Evolutionary conservation across 1,284 basidiomycete species (phyloP), one percentile per base, ranked within the genome.

Genomic region (Athelia sp.): DNA sequence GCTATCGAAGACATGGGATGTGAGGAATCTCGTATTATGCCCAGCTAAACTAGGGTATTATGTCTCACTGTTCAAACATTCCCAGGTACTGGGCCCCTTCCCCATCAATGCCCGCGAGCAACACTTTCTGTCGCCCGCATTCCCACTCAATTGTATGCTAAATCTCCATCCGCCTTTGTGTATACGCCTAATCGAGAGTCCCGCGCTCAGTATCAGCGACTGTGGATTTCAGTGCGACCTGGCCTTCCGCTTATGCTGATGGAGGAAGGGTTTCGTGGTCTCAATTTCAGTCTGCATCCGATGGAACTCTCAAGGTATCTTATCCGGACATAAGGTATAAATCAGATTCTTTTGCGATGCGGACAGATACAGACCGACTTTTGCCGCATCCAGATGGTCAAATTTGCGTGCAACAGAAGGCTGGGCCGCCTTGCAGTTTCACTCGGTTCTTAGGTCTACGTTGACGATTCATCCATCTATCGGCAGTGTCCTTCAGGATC

Each of bases 101-200:
- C 88, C 88, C 2, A 80, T 88, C 24, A 84, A 88, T 54, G 87
- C 89, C 9, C 74, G 89, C 58, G 89, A 91, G 57, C 88, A 90
- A 50, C 82, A 90, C 51, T 82, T 81, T 56, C 65, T 91, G 13
- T 86, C 84, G 1, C 88, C 88, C 1, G 75, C 82, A 1, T 90
- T 80, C 58, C 89, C 87, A 17, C 58, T 90, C 14, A 71, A 86
- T 53, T 61, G 87, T 84, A 62, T 9, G 40, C 40, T 35, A 45
- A 35, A 50, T 48, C 36, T 21, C 23, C 21, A 26, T 35, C 44
- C 8, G 40, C 45, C 14, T n/a, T 47, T 38, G 34, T 17, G 18
- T 32, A 47, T 50, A 43, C 29, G 29, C 19, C 14, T 23, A 22
- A 21, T 31, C 43, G 38, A 46, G 26, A 29, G 26, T 19, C 54